Percentiles rank a stretch among this genome's conserved stretches.
Conservation (phyloP, 768 basidiomycete species). For the Mycena sanguinolenta region DNA sequence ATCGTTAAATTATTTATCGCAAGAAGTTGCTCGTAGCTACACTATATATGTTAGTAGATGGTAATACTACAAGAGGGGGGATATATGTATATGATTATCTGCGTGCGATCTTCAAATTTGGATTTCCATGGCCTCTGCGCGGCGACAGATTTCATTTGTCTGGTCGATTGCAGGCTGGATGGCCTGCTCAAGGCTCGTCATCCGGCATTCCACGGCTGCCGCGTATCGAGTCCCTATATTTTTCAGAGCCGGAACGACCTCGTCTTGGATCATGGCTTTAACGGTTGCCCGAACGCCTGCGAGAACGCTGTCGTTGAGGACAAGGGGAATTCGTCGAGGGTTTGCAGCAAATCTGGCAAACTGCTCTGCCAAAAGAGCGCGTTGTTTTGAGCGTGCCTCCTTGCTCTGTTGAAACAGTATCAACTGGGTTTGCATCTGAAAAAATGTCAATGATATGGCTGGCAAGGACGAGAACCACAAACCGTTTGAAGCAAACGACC, state of each 20-base stretch:
- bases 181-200: conserved; percentile 44
- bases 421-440: conserved; percentile 27
- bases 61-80: neutral
- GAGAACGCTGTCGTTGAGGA: conserved; percentile 20
- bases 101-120: conserved; percentile 9
- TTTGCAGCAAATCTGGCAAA: neutral
- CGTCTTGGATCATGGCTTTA: conserved; percentile 21
- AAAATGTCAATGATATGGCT: neutral
- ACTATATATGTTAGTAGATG: neutral
- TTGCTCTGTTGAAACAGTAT: neutral
- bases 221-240: neutral
- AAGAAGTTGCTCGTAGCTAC: neutral
- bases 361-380: neutral
- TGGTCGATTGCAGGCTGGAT: conserved; percentile 48
- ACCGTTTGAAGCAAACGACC: conserved; percentile 4
- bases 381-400: conserved; percentile 5
- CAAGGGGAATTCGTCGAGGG: neutral
- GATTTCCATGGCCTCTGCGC: conserved; percentile 30
- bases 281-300: conserved; percentile 3
- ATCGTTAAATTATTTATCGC: conserved; percentile 4
- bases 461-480: neutral
- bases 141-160: conserved; percentile 47
- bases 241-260: conserved; percentile 28
- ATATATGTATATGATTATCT: neutral
- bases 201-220: conserved; percentile 33